Base-by-base conservation (phyloP, 768 basidiomycete species). In the Austroboletus festivus region DNA sequence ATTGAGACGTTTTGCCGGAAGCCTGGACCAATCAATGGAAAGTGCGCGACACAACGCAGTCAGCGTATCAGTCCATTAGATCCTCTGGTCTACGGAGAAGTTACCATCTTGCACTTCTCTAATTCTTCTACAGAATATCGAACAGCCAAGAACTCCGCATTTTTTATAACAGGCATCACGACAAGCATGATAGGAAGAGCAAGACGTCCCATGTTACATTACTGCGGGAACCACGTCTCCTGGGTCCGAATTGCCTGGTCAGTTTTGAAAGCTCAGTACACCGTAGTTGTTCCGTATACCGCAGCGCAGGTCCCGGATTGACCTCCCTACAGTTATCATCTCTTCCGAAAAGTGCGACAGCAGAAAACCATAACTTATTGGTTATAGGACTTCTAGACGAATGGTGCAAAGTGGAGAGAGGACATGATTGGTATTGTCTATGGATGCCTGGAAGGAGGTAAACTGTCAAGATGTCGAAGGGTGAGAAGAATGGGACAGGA, bases 141-240 rank as follows among this genome's bases (percentile, higher is more conserved):
- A 39, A 39, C 40, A 45, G 28, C 56, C 62, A 18, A 61, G 47
- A 38, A 59, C 64, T 46, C 31, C 42, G 20, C 23, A 51, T 45
- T 34, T 61, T n/a, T 46, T 46, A 48, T 47, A 54, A 41, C 23
- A 18, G n/a, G 34, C 18, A 10, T 34, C 44, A 38, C 38, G 34
- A 30, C 28, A 48, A 4, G 33, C n/a, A 23, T 26, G 26, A 37
- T 23, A 26, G 19, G 40, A 20, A 11, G 30, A 46, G 18, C 3
- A 22, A 18, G 35, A 41, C 3, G 40, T 16, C 12, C 26, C 34
- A 8, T 39, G 38, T 22, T 49, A 46, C 44, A 74, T 57, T 35
- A 70, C 72, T 5, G 64, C 58, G 13, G 74, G 70, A 38, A 73
- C 65, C 42, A 68, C 60, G n/a, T n/a, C n/a, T n/a, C n/a, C n/a